These are phyloP conservation scores for Dothideomycetidae sp. DNA, from an alignment of 2,329 filamentous ascomycete species.

Conservation along the genomic window DNA sequence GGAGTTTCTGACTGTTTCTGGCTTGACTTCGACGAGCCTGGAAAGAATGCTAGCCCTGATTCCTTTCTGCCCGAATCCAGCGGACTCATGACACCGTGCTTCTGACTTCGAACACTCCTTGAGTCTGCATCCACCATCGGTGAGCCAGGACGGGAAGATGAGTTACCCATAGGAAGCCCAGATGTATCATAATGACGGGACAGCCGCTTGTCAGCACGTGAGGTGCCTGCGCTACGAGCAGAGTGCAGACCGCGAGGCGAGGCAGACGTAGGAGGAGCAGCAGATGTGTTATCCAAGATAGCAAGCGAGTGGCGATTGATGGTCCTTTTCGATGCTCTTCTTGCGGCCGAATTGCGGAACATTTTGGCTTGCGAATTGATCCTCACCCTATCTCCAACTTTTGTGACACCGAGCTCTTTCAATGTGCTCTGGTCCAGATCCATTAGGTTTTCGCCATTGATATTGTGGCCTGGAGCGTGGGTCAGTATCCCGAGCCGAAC, in stretches of 20 bases:
- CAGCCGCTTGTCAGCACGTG: constrained; percentile 34
- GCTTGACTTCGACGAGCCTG: constrained; percentile 13
- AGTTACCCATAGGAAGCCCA: constrained; percentile 36
- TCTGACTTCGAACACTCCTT: constrained; percentile 37
- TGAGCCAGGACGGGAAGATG: constrained; percentile 53
- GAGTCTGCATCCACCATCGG: constrained; percentile 48
- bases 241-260: constrained; percentile 30
- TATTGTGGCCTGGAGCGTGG: constrained; percentile 57
- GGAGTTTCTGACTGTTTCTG: constrained; percentile 39
- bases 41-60: constrained; percentile 38
- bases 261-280: constrained; percentile 10
- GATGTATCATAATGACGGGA: constrained; percentile 31
- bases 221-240: constrained; percentile 31
- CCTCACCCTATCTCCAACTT: constrained; percentile 88
- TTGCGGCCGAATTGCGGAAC: constrained; percentile 35
- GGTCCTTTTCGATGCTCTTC: constrained; percentile 47
- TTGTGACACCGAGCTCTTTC: constrained; percentile 96
- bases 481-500: constrained; percentile 14
- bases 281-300: constrained; percentile 56
- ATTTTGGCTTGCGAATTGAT: constrained; percentile 43
- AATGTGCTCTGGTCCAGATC: constrained; percentile 95
- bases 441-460: constrained; percentile 90
- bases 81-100: constrained; percentile 47
- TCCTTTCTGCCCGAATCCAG: constrained; percentile 40
- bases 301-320: constrained; percentile 71